Conservation (phyloP, 23 red algal species). For the Pyropia haitanensis region DNA sequence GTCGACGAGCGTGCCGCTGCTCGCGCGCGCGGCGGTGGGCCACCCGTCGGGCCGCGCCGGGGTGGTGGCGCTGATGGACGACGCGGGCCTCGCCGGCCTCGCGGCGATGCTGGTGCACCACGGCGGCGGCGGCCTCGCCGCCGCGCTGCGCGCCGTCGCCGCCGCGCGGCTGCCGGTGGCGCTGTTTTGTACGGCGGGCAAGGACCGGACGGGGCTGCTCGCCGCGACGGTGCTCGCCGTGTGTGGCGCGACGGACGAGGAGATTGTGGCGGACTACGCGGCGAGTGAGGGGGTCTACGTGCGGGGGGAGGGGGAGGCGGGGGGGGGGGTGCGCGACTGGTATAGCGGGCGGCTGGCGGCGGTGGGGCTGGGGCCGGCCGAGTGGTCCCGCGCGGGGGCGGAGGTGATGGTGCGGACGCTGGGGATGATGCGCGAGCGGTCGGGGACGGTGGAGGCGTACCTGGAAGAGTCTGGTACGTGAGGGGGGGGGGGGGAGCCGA, state of each 20-base stretch:
- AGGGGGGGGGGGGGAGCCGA: no score
- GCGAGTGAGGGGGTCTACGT: neutral
- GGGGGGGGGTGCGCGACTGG: no score
- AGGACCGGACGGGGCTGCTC: slow-evolving; percentile 66
- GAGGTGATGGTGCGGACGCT: neutral
- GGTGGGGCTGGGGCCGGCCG: neutral
- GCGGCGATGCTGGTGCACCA: slow-evolving; percentile 40
- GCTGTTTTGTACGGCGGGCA: slow-evolving; percentile 54
- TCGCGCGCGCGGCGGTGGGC: no score
- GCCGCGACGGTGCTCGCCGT: slow-evolving; percentile 20
- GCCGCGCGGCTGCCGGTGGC: slow-evolving; percentile 16
- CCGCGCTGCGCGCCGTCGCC: slow-evolving; percentile 11
- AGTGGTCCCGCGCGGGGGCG: neutral
- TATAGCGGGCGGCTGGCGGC: neutral
- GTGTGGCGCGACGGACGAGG: slow-evolving; percentile 11
- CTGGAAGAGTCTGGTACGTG: no score
- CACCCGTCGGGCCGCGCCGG: neutral
- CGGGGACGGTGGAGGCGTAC: neutral
- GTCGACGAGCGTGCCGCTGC: no score
- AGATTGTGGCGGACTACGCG: slow-evolving; percentile 45
- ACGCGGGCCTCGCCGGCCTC: slow-evolving; percentile 21
- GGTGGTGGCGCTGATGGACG: slow-evolving; percentile 18
- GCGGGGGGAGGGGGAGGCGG: neutral
- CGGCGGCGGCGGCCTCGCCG: slow-evolving; percentile 8
- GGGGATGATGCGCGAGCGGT: neutral